Percentiles rank a stretch among this genome's conserved stretches.
phyloP scores from a whole-genome alignment of 2,329 filamentous ascomycete genomes.

The Microdochium trichocladiopsis region DNA sequence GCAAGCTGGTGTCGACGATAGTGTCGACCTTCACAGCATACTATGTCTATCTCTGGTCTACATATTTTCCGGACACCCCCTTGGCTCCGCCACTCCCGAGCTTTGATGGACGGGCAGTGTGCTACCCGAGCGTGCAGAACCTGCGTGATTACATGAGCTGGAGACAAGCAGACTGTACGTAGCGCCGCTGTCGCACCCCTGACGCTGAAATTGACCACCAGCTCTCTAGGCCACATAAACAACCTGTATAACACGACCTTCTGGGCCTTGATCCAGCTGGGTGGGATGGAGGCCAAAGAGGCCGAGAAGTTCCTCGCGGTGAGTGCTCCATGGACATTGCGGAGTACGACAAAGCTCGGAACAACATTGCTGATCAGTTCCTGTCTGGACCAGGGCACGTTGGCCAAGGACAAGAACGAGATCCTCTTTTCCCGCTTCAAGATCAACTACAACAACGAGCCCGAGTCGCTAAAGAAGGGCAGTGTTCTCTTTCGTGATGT shows the following conservation, averaged over 20 bases:
- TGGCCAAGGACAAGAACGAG: conserved; percentile 89
- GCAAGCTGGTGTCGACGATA: conserved; percentile 85
- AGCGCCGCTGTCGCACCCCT: background rate
- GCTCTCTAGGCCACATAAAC: conserved; percentile 75
- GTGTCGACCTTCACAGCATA: conserved; percentile 91
- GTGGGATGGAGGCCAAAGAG: conserved; percentile 66
- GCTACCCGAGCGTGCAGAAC: conserved; percentile 77
- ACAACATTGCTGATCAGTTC: background rate
- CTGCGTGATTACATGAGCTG: conserved; percentile 93
- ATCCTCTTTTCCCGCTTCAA: conserved; percentile 83
- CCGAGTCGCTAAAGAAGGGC: conserved; percentile 87
- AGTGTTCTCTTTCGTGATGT: conserved; percentile 83
- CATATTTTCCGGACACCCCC: conserved; percentile 63
- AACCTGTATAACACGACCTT: conserved; percentile 98
- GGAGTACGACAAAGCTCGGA: background rate
- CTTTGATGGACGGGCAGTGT: conserved; percentile 87
- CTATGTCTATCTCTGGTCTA: conserved; percentile 76
- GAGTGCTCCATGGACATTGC: conserved; percentile 13
- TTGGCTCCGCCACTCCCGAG: conserved; percentile 73
- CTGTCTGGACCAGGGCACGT: conserved; percentile 56
- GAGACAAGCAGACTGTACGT: conserved; percentile 90
- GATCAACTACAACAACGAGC: conserved; percentile 97
- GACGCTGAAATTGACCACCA: conserved; percentile 9
- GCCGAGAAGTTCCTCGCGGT: conserved; percentile 78
- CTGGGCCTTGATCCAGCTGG: conserved; percentile 78